Conservation (phyloP, 352 stramenopile genomes). For the Salisapilia sapeloensis region DNA sequence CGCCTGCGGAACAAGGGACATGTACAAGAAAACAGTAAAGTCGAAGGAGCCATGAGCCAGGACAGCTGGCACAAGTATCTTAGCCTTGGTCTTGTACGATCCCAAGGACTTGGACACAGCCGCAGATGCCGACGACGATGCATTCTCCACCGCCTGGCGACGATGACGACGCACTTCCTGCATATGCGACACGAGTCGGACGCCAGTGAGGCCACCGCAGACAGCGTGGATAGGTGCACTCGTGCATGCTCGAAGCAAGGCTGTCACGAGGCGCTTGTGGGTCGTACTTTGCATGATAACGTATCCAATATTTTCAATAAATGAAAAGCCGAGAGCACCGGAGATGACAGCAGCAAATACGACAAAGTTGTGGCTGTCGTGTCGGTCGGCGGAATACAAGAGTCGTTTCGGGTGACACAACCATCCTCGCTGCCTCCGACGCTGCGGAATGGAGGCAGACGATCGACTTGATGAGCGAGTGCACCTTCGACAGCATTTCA, state of each 20-base stretch:
- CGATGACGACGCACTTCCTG: conserved; percentile 6
- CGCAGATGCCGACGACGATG: too few species aligned
- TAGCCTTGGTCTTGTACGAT: conserved; percentile 16
- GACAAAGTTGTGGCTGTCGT: conserved; percentile 34
- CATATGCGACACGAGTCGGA: conserved; percentile 26
- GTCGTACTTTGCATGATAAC: conserved; percentile 16
- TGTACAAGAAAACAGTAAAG: conserved; percentile 31
- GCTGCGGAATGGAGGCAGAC: conserved; percentile 8
- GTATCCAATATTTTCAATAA: conserved; percentile 39
- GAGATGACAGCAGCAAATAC: conserved; percentile 35
- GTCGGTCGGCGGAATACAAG: conserved; percentile 17
- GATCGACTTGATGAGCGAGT: conserved; percentile 8
- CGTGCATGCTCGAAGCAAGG: conserved; percentile 16
- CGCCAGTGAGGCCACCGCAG: conserved; percentile 40
- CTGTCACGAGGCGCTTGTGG: conserved; percentile 14
- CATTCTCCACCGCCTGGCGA: too few species aligned
- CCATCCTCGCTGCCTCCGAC: conserved; percentile 12
- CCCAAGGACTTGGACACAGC: too few species aligned
- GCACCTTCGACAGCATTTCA: too few species aligned
- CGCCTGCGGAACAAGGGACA: conserved; percentile 16
- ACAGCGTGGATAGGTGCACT: conserved; percentile 42
- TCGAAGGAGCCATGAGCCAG: conserved; percentile 45
- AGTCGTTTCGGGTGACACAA: conserved; percentile 30
- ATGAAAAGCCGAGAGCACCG: conserved; percentile 34
- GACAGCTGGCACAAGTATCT: conserved; percentile 20